phyloP scores from a whole-genome alignment of 257 asterid genomes.

The Thymus quinquecostatus region DNA sequence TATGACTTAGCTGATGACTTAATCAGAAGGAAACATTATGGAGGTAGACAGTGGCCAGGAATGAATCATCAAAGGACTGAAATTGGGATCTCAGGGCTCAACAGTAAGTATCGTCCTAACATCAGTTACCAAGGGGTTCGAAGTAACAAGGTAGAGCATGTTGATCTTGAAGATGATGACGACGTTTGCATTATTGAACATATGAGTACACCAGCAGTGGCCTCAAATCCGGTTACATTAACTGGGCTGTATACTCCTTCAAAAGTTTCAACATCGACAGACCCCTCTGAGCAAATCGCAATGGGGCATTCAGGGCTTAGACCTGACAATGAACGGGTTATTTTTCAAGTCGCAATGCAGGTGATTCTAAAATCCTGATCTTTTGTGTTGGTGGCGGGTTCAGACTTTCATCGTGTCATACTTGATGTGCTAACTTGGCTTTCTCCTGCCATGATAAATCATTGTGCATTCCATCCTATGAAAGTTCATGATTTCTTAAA shows the following conservation, averaged over 20 bases:
- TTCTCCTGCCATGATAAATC: conserved; percentile 9
- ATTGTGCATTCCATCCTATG: neutral
- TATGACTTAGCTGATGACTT: conserved; percentile 39
- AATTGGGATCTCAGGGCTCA: conserved; percentile 35
- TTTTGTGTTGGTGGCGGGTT: conserved; percentile 19
- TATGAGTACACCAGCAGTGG: conserved; percentile 58
- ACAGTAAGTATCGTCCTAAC: conserved; percentile 32
- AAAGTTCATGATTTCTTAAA: neutral
- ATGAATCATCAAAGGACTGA: conserved; percentile 30
- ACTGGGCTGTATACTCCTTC: conserved; percentile 44
- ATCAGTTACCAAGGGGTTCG: conserved; percentile 39
- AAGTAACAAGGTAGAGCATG: conserved; percentile 37
- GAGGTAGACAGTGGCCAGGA: conserved; percentile 38
- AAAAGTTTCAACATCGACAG: conserved; percentile 36
- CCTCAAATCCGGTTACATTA: conserved; percentile 35
- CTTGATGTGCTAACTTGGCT: conserved; percentile 20
- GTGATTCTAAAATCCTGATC: conserved; percentile 41
- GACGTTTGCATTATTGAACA: conserved; percentile 76
- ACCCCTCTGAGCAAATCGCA: conserved; percentile 37
- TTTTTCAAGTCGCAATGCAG: conserved; percentile 74
- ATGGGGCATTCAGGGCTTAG: conserved; percentile 49
- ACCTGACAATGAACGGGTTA: conserved; percentile 58
- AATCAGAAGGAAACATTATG: conserved; percentile 35
- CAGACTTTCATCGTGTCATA: conserved; percentile 17
- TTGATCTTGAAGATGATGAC: conserved; percentile 49